Conservation (phyloP, 1,139 yeast species). For the Candida sp. region DNA sequence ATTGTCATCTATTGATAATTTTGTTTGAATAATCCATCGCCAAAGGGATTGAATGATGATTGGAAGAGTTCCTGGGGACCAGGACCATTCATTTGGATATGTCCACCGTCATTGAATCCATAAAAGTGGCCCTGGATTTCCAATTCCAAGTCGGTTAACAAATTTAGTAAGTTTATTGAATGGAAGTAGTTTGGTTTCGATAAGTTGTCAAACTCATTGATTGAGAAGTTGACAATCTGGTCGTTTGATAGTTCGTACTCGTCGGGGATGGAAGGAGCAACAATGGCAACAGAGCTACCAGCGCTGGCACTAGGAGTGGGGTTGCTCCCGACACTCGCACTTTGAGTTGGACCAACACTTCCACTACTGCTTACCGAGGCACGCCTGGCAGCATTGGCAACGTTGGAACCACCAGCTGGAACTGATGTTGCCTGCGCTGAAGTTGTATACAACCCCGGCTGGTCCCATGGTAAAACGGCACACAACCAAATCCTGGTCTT, state of each 20-base stretch:
- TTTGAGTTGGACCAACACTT: neutral
- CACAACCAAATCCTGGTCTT: conserved; percentile 98
- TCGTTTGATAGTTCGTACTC: conserved; percentile 43
- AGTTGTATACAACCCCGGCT: conserved; percentile 23
- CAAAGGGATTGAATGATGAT: conserved; percentile 31
- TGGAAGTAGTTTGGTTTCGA: conserved; percentile 42
- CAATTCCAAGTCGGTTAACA: conserved; percentile 27
- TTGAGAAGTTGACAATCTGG: conserved; percentile 38
- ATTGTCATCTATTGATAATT: no score
- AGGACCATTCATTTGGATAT: neutral
- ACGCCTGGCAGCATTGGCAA: neutral
- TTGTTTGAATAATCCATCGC: conserved; percentile 12
- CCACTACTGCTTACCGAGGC: neutral
- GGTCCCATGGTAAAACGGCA: conserved; percentile 57
- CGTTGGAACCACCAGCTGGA: conserved; percentile 1
- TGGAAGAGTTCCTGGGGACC: conserved; percentile 11
- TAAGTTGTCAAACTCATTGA: conserved; percentile 33
- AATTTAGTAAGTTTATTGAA: conserved; percentile 35
- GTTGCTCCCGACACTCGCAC: conserved; percentile 3
- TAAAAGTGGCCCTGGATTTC: conserved; percentile 41
- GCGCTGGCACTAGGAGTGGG: conserved; percentile 4
- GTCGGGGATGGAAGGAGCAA: conserved; percentile 23
- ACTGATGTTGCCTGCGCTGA: neutral
- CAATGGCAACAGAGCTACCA: neutral
- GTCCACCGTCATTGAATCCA: conserved; percentile 27